Evolutionary conservation across 2,329 filamentous ascomycete species (phyloP), one percentile per base, ranked within the genome.

Genomic region (Fusarium sp.): DNA sequence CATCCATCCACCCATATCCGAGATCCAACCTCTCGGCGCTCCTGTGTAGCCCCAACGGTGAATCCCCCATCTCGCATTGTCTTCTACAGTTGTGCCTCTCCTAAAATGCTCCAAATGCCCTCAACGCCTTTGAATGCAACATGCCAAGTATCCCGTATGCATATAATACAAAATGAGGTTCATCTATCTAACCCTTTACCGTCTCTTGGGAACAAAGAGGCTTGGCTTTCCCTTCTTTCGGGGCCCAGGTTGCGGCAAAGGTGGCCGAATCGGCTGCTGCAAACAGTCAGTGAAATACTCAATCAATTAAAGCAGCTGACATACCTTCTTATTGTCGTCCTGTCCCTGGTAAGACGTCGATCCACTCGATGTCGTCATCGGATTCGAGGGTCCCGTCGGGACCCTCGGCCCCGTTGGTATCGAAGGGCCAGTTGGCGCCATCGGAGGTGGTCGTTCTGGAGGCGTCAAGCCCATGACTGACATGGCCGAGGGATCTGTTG

Each of bases 401-500:
- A 74, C 72, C 48, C 39, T 64, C 5, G 69, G 69, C 6, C 69
- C 63, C 20, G 69, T 71, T 41, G 69, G 48, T 35, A 70, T 68
- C 22, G 69, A 58, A 24, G 64, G 72, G 6, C 68, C 39, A 18
- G 72, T 69, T 13, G 78, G 67, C 18, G 60, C 52, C n/a, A 72
- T 74, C 31, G 83, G 77, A 4, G 83, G 82, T 52, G 84, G 84
- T 41, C 86, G 81, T 68, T 85, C 82, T 8, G 86, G 86, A 24
- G 87, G 86, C 13, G 79, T 82, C 72, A 89, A 79, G 8, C 87
- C 87, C 54, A 89, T 81, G 22, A 87, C 85, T 65, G 86, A 84
- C 86, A 89, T 87, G 20, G 87, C 88, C 2, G 87, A 87, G 3
- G 87, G 87, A 64, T 89, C 88, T 31, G 80, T 81, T n/a, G 83